Evolutionary conservation across 106 monocot genomes (phyloP), one percentile per base, ranked within the genome.

Genomic region (Dactylorhiza incarnata): DNA sequence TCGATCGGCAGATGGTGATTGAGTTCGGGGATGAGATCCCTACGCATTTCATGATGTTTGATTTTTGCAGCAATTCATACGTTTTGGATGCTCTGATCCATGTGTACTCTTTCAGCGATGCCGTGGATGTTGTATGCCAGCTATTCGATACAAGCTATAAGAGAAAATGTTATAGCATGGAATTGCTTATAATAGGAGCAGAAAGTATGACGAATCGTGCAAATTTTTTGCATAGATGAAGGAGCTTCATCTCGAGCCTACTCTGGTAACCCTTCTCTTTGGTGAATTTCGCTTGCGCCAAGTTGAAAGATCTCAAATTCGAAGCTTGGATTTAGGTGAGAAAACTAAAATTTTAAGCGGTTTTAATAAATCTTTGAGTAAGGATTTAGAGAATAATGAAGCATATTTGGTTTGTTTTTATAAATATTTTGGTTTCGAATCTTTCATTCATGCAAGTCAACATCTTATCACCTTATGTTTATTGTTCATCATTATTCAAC

Each of bases 211-310:
- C n/a, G 76, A 81, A 14, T 78, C 88, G 0, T 78, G 76, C 50
- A 25, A 69, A 55, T 71, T 88, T 10, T 86, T 91, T 66, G 25
- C 13, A 11, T 76, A 69, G 25, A 88, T 91, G 91, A 62, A 81
- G 25, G 79, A 53, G 22, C 75, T 76, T 55, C 43, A 71, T 16
- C 78, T 84, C 15, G 13, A 11, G 5, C 86, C 86, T 37, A 86
- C 59, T 48, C 14, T 68, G 48, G 72, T 80, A 7, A 86, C 86
- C 9, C 73, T 80, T 37, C 48, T 91, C 23, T 79, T 52, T 29
- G 46, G 88, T 88, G 53, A 37, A 88, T 14, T 84, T 82, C 2
- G 91, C 91, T 46, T 91, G 91, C 44, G 58, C 82, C 23, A 84
- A 84, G 76, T 20, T 66, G 44, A 88, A 63, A 73, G 82, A 86